Conservation (phyloP, 306 rosid genomes). For the Sicyos edulis region DNA sequence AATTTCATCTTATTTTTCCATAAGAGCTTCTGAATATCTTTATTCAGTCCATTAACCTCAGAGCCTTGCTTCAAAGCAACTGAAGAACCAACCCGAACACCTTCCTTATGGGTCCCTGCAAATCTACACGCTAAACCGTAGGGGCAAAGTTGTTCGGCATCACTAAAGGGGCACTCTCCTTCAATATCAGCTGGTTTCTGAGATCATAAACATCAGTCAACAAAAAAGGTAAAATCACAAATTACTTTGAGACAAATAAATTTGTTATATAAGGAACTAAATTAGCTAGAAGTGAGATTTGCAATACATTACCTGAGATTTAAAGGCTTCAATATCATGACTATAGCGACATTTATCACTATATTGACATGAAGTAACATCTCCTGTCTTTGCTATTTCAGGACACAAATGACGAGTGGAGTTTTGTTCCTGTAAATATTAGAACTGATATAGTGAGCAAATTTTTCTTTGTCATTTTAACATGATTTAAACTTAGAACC, state of each 20-base stretch:
- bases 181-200: constrained; percentile 78
- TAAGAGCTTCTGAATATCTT: constrained; percentile 76
- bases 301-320: constrained; percentile 51
- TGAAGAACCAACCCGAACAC: constrained; percentile 24
- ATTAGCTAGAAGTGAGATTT: not conserved
- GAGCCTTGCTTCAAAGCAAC: constrained; percentile 36
- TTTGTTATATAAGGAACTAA: not conserved
- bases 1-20: constrained; percentile 82
- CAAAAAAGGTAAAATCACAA: constrained; percentile 11
- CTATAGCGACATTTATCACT: constrained; percentile 79
- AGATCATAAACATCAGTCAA: constrained; percentile 19
- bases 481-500: not conserved
- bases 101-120: constrained; percentile 51
- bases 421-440: constrained; percentile 52
- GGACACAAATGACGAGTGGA: constrained; percentile 61
- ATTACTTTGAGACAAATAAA: not conserved
- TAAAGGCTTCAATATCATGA: constrained; percentile 71
- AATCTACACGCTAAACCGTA: constrained; percentile 79
- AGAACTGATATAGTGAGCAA: constrained; percentile 1
- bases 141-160: constrained; percentile 50
- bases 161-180: constrained; percentile 73
- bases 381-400: constrained; percentile 59
- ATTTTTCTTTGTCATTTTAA: not conserved
- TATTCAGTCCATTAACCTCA: constrained; percentile 69
- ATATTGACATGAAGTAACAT: constrained; percentile 58